Percentiles rank a stretch among this genome's conserved stretches.
phyloP scores from a whole-genome alignment of 1,284 basidiomycete genomes.

The Xanthoconium separans region DNA sequence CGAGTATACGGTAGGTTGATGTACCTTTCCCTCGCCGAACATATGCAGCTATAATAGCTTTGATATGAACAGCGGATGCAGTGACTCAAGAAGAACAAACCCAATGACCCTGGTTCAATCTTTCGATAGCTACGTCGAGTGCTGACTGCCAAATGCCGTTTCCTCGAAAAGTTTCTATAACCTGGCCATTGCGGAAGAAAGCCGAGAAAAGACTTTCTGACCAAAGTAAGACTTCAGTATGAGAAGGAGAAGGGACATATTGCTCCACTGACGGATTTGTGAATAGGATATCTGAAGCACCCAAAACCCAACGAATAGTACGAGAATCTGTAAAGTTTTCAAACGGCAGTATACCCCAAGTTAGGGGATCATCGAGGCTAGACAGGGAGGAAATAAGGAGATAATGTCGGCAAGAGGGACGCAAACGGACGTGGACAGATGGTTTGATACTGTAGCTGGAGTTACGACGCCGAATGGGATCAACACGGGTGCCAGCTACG shows the following conservation, averaged over 20 bases:
- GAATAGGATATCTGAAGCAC: slow-evolving; percentile 95
- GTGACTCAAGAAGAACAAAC: slow-evolving; percentile 40
- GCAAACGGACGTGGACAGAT: slow-evolving; percentile 78
- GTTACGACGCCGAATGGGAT: slow-evolving; percentile 11
- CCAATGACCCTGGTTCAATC: slow-evolving; percentile 84
- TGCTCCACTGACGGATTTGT: slow-evolving; percentile 72
- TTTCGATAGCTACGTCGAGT: slow-evolving; percentile 77
- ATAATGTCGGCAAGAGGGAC: slow-evolving; percentile 3
- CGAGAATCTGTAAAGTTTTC: slow-evolving; percentile 57
- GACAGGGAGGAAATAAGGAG: slow-evolving; percentile 1
- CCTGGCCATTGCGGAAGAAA: slow-evolving; percentile 91
- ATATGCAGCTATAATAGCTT: slow-evolving; percentile 72
- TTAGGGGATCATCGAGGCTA: slow-evolving; percentile 75
- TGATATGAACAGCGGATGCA: slow-evolving; percentile 2
- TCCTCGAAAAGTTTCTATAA: slow-evolving; percentile 90
- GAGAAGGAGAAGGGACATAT: background rate
- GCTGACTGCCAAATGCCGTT: slow-evolving; percentile 89
- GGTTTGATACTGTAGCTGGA: slow-evolving; percentile 73
- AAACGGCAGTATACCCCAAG: slow-evolving; percentile 81
- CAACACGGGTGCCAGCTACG: slow-evolving; percentile 5
- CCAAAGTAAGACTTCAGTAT: slow-evolving; percentile 20
- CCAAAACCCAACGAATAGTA: slow-evolving; percentile 81
- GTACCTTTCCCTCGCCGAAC: slow-evolving; percentile 92
- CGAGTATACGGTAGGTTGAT: slow-evolving; percentile 65
- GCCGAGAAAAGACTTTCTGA: slow-evolving; percentile 67